Base-by-base conservation (phyloP, 2,329 filamentous ascomycete species). In the Parastagonospora avenae region DNA sequence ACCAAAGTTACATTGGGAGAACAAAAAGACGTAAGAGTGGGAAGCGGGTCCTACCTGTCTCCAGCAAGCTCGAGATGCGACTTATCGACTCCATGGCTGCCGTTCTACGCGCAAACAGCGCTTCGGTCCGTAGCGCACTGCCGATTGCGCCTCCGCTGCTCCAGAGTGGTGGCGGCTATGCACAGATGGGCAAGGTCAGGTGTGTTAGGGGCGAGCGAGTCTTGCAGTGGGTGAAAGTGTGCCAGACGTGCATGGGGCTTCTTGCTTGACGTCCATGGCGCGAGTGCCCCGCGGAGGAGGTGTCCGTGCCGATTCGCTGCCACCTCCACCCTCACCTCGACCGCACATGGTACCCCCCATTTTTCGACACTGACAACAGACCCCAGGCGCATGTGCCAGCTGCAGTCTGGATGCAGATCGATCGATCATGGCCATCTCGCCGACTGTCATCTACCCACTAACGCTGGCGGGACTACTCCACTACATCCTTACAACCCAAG, bases 41-140 rank as follows among this genome's bases (percentile, higher is more conserved):
- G 41, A 53, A 54, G 40, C 46, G 50, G 38, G 43, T 41, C 50
- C 68, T 82, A 96, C 93, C 92, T 77, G 90, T 94, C 81, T 97
- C 94, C 75, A 99, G 87, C 77, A 97, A 85, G 73, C 86, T 91
- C 64, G 92, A 96, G 76, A 99, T 95, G 69, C 90, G 85, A 59
- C 93, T 92, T 72, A 97, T 92, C 16, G 93, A 96, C 84, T 99
- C 94, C 94, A 99, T 99, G 52, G 52, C 56, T 39, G 39, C 42
- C 50, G 31, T 41, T 41, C 24, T 45, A 52, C 55, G 37, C 52
- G 32, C 53, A 41, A 39, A 41, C 35, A 52, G 54, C 53, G 50
- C 53, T 43, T 58, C 51, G 50, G 55, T 54, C 57, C 54, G 56
- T 54, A 36, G 53, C 42, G 46, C 52, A 30, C 45, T 46, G 39